phyloP scores from a whole-genome alignment of 1,139 yeast genomes.

The Geotrichum cucujoidarum region DNA sequence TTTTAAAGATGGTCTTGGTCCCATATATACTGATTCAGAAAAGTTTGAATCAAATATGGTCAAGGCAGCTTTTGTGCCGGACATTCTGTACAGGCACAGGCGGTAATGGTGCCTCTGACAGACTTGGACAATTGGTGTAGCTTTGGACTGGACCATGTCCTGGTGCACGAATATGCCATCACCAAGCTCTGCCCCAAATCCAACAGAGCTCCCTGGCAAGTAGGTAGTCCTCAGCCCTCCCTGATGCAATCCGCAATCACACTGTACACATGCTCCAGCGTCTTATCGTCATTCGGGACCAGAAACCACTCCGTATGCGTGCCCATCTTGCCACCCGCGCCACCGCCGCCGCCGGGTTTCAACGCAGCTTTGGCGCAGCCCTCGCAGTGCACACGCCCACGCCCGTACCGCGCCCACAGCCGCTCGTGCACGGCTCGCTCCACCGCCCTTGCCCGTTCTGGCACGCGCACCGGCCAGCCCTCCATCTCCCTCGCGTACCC shows the following conservation, averaged over 20 bases:
- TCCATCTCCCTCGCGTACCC: neutral
- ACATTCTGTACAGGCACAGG: no score
- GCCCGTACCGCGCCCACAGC: conserved; percentile 28
- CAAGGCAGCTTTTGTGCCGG: no score
- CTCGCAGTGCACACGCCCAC: conserved; percentile 31
- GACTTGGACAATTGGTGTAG: no score
- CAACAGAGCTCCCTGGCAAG: no score
- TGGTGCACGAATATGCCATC: no score
- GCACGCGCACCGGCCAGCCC: neutral
- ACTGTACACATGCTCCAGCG: neutral
- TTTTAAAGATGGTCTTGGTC: no score
- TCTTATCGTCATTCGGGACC: conserved; percentile 22
- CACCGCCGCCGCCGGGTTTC: neutral
- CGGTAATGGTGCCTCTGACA: no score
- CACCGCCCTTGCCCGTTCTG: neutral
- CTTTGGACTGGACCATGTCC: no score
- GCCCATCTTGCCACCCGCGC: neutral
- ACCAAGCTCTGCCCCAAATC: no score
- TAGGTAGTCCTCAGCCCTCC: no score
- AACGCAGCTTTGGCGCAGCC: conserved; percentile 27
- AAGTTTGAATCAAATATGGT: no score
- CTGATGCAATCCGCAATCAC: neutral
- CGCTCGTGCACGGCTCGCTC: conserved; percentile 27
- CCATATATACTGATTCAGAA: no score
- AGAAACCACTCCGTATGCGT: conserved; percentile 33